These are phyloP conservation scores for Exophiala alcalophila DNA, from an alignment of 2,329 filamentous ascomycete species.

Conservation along the genomic window DNA sequence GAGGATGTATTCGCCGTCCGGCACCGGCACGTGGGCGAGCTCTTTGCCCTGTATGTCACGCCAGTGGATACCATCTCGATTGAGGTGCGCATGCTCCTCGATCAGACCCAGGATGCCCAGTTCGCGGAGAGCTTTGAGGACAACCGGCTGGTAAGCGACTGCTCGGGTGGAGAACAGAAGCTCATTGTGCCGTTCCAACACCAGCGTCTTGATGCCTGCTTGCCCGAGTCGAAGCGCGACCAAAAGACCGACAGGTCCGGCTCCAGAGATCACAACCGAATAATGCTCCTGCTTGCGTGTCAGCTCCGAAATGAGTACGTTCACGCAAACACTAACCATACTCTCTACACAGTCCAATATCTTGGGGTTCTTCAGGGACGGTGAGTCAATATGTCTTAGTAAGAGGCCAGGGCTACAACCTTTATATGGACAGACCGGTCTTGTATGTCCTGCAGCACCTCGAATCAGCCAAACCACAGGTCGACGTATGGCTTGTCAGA, in stretches of 20 bases:
- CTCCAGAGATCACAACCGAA: slow-evolving; percentile 33
- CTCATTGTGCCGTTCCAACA: slow-evolving; percentile 33
- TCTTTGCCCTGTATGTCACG: slow-evolving; percentile 12
- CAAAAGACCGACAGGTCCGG: slow-evolving; percentile 42
- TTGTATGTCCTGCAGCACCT: no score
- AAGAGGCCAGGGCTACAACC: no score
- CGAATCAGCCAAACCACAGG: no score
- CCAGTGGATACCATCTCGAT: slow-evolving; percentile 18
- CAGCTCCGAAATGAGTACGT: no score
- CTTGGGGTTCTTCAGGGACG: no score
- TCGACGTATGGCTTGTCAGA: no score
- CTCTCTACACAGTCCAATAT: no score
- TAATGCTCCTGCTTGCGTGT: no score
- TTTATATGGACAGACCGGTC: no score
- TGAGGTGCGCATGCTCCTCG: slow-evolving; percentile 12
- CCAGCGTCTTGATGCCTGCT: slow-evolving; percentile 34
- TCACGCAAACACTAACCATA: no score
- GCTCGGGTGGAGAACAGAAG: slow-evolving; percentile 40
- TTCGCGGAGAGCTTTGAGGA: slow-evolving; percentile 38
- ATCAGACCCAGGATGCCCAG: slow-evolving; percentile 13
- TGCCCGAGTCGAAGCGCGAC: slow-evolving; percentile 40
- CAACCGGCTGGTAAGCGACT: slow-evolving; percentile 43
- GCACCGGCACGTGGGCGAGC: slow-evolving; percentile 13
- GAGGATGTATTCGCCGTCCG: slow-evolving; percentile 14
- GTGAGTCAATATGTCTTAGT: no score